A percentile compares a stretch with the other conserved stretches of the same genome.
These are phyloP conservation scores for Dendrobium catenatum DNA, from an alignment of 106 monocot genomes.

Conservation along the genomic window DNA sequence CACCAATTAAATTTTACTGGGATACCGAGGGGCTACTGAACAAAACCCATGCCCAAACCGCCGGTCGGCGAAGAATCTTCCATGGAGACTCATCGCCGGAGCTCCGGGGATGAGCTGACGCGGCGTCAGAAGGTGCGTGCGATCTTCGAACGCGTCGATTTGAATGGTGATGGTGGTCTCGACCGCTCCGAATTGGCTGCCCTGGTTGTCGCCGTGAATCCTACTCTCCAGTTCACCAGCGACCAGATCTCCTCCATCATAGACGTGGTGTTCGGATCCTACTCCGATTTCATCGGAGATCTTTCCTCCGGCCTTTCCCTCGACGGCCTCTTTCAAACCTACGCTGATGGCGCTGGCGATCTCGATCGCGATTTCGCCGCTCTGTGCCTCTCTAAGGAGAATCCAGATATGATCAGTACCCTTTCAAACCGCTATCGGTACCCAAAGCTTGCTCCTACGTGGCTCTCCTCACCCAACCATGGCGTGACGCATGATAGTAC, in stretches of 20 bases:
- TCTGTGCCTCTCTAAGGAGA: slow-evolving; percentile 8
- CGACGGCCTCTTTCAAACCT: slow-evolving; percentile 25
- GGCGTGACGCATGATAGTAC: slow-evolving; percentile 13
- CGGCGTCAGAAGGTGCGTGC: slow-evolving; percentile 21
- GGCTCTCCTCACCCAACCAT: slow-evolving; percentile 11
- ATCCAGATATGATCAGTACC: neutral
- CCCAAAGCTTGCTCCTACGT: neutral
- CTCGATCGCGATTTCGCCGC: slow-evolving; percentile 24
- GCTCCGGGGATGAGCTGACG: neutral
- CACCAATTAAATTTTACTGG: too few species aligned
- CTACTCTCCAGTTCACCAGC: slow-evolving; percentile 13
- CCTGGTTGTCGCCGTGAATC: slow-evolving; percentile 27
- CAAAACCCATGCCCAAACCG: too few species aligned
- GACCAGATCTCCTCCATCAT: slow-evolving; percentile 24
- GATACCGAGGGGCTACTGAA: too few species aligned
- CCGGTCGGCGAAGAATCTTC: neutral
- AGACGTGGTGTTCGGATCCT: slow-evolving; percentile 29
- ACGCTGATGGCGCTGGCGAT: slow-evolving; percentile 32
- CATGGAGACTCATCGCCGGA: too few species aligned
- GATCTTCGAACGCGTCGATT: slow-evolving; percentile 37
- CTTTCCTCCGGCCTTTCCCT: slow-evolving; percentile 15
- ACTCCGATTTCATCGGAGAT: slow-evolving; percentile 19
- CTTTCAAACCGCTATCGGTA: too few species aligned
- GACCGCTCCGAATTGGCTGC: slow-evolving; percentile 24
- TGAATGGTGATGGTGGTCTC: slow-evolving; percentile 27